Evolutionary conservation across 768 basidiomycete species (phyloP), one percentile per base, ranked within the genome.

Genomic region (Pleurotus tuoliensis): DNA sequence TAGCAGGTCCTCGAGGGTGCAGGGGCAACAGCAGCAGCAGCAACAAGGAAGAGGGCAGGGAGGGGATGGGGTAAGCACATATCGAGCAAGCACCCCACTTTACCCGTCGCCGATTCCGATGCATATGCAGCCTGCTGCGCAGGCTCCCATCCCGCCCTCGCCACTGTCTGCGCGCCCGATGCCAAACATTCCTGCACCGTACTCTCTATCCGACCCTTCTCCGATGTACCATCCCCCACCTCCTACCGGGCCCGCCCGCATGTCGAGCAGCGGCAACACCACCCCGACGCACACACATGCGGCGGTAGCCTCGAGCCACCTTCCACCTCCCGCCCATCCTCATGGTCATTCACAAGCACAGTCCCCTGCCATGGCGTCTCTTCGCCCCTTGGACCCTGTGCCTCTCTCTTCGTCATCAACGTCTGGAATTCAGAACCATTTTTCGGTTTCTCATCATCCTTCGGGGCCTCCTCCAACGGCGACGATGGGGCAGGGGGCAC

Each of bases 321-420:
- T 60, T 1, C 47, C 59, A 18, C 57, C 53, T 48, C 59, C 53
- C 34, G 43, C 55, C 20, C 63, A 41, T 38, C 62, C 66, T 46
- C 44, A 37, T 60, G 16, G 59, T 59, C 61, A 63, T 63, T 55
- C 62, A 67, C 69, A 60, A 46, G 48, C 50, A 9, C 51, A 53
- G 39, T 71, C 56, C 37, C 73, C 51, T 52, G 70, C 63, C 46
- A 74, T 59, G 67, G 64, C 64, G 11, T 68, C 69, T 3, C 65
- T 73, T 8, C 63, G 67, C 1, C 69, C 70, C 34, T 59, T 61
- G 56, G 53, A 64, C 67, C 63, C 57, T 64, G 58, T n/a, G 27
- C 56, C 18, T 34, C 59, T 22, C 58, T 13, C 67, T 59, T 48
- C 47, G 60, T 41, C 55, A 51, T 47, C 43, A n/a, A 46, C 44